Conservation (phyloP, 768 basidiomycete genomes). For the Russula lepida region DNA sequence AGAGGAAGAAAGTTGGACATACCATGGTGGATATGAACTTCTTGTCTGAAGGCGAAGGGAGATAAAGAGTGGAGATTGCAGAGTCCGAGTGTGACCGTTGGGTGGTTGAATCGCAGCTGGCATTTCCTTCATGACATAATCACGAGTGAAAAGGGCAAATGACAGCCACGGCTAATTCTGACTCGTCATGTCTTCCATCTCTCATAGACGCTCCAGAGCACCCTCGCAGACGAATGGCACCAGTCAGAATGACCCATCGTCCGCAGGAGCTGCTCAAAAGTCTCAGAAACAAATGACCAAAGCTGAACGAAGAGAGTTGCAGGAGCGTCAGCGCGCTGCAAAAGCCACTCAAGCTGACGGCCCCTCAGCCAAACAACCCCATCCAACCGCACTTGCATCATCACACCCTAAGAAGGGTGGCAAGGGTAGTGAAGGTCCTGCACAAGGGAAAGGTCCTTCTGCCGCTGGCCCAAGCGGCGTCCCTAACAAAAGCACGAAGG, state of each 20-base stretch:
- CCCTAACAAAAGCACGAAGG: slow-evolving; percentile 12
- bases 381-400: neutral
- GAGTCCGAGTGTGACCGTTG: neutral
- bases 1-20: neutral
- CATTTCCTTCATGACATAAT: neutral
- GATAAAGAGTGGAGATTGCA: neutral
- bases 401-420: slow-evolving; percentile 4
- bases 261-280: slow-evolving; percentile 4
- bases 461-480: slow-evolving; percentile 19
- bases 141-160: neutral
- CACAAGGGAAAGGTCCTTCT: slow-evolving; percentile 13
- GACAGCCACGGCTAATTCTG: neutral
- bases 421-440: slow-evolving; percentile 18
- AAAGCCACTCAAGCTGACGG: slow-evolving; percentile 13
- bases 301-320: slow-evolving; percentile 25
- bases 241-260: neutral
- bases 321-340: slow-evolving; percentile 22
- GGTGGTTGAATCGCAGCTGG: neutral
- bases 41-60: neutral
- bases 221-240: slow-evolving; percentile 9
- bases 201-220: neutral
- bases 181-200: neutral
- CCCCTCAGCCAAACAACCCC: slow-evolving; percentile 4
- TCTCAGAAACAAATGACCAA: slow-evolving; percentile 30
- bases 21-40: slow-evolving; percentile 3